Evolutionary conservation across 768 basidiomycete species (phyloP).

Genomic region (Podaxis rugospora): DNA sequence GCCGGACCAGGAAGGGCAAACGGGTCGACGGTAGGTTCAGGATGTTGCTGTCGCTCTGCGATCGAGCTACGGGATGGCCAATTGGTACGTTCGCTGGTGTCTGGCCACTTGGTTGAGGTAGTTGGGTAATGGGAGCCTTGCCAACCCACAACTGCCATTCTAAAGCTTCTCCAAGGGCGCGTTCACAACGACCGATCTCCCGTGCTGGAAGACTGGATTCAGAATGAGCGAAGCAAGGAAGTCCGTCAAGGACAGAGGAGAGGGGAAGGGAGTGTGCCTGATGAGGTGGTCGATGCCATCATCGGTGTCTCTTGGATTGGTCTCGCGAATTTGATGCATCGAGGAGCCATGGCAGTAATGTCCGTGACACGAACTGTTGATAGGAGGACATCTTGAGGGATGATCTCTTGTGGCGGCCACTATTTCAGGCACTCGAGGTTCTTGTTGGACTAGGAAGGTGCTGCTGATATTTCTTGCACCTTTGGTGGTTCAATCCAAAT

Average conservation of each 20-base stretch:
- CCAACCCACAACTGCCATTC: conserved; percentile 93
- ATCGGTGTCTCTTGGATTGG: too few relatives aligned
- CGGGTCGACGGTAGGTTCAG: conserved; percentile 13
- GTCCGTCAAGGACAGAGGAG: conserved; percentile 81
- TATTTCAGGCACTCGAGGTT: too few relatives aligned
- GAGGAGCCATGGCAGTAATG: too few relatives aligned
- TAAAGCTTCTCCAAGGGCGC: conserved; percentile 82
- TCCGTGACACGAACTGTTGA: too few relatives aligned
- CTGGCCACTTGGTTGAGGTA: conserved; percentile 19
- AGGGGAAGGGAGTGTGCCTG: conserved; percentile 58
- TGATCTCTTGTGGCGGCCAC: too few relatives aligned
- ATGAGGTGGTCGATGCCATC: conserved; percentile 11
- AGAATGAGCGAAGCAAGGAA: conserved; percentile 87
- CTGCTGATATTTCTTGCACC: too few relatives aligned
- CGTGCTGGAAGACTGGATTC: conserved; percentile 78
- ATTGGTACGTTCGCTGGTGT: conserved; percentile 15
- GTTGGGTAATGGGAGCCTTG: conserved; percentile 37
- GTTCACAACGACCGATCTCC: conserved; percentile 87
- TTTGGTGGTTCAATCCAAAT: too few relatives aligned
- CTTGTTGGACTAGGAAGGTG: too few relatives aligned
- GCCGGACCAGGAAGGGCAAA: conserved; percentile 21
- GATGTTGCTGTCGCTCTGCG: conserved; percentile 46
- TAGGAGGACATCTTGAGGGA: too few relatives aligned
- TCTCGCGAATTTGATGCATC: too few relatives aligned
- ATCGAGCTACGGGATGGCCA: conserved; percentile 38